Evolutionary conservation across 805 yeast genomes (phyloP).

Genomic region (Hanseniaspora mollemarum): DNA sequence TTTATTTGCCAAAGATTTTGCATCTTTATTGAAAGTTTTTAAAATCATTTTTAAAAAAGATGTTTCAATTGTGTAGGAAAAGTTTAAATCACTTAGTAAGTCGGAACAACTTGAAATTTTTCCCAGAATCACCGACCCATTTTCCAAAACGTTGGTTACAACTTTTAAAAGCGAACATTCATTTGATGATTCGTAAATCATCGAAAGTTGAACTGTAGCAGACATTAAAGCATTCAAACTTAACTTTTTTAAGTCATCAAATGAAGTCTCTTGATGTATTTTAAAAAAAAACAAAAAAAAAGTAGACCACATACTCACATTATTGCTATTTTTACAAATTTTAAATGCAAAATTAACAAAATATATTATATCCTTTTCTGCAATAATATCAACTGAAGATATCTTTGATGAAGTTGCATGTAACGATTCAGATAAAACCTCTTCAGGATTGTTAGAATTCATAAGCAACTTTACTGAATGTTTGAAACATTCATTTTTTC

Average conservation of each 20-base stretch:
- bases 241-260: slow-evolving; percentile 18
- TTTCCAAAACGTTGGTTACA: slow-evolving; percentile 43
- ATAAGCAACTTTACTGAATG: background rate
- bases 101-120: slow-evolving; percentile 49
- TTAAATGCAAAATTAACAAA: background rate
- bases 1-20: slow-evolving; percentile 36
- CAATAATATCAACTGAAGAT: background rate
- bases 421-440: background rate
- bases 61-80: slow-evolving; percentile 54
- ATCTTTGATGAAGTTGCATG: background rate
- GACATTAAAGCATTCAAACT: slow-evolving; percentile 21
- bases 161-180: slow-evolving; percentile 41
- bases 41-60: slow-evolving; percentile 43
- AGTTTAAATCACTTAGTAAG: slow-evolving; percentile 50
- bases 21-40: slow-evolving; percentile 45
- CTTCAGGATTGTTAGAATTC: background rate
- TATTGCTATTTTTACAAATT: background rate
- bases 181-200: slow-evolving; percentile 18
- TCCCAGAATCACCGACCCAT: slow-evolving; percentile 38
- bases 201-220: slow-evolving; percentile 15
- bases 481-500: background rate
- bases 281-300: slow-evolving; percentile 19
- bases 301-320: background rate
- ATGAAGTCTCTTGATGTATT: slow-evolving; percentile 5
- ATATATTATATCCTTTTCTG: background rate